Evolutionary conservation across 441 rosid genomes (phyloP).

Genomic region (Adansonia grandidieri): DNA sequence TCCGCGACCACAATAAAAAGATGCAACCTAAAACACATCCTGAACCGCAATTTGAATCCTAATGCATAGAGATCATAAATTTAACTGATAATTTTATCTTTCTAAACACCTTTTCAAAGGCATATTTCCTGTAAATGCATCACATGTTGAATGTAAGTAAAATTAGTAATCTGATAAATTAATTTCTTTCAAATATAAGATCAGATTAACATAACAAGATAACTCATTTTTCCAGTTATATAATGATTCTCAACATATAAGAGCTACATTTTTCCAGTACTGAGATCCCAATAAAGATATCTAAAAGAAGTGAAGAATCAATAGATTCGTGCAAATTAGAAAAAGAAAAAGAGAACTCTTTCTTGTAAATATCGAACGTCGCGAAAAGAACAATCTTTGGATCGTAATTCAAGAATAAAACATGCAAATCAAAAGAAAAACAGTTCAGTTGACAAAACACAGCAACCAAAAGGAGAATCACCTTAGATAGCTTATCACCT

Average conservation of each 20-base stretch:
- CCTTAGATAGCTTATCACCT: slow-evolving; percentile 68
- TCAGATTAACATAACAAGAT: neutral
- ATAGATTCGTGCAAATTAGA: neutral
- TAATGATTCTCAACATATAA: too few species aligned
- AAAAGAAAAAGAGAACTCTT: neutral
- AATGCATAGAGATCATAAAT: neutral
- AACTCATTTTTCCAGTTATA: neutral
- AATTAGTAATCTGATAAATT: neutral
- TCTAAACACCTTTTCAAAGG: neutral
- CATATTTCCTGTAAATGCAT: neutral
- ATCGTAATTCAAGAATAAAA: slow-evolving; percentile 2
- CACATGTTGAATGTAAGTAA: neutral
- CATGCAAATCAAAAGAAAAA: slow-evolving; percentile 1
- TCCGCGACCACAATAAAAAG: too few species aligned
- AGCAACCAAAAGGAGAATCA: slow-evolving; percentile 18
- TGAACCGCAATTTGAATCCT: too few species aligned
- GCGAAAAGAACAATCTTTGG: neutral
- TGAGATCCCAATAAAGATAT: too few species aligned
- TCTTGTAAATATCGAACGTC: neutral
- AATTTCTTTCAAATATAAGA: neutral
- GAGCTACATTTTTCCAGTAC: too few species aligned
- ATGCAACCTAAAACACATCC: too few species aligned
- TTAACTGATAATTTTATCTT: neutral
- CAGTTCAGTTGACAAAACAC: neutral
- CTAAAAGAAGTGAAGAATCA: too few species aligned